phyloP scores from a whole-genome alignment of 2,329 filamentous ascomycete species.

The Cladosporium sp. region DNA sequence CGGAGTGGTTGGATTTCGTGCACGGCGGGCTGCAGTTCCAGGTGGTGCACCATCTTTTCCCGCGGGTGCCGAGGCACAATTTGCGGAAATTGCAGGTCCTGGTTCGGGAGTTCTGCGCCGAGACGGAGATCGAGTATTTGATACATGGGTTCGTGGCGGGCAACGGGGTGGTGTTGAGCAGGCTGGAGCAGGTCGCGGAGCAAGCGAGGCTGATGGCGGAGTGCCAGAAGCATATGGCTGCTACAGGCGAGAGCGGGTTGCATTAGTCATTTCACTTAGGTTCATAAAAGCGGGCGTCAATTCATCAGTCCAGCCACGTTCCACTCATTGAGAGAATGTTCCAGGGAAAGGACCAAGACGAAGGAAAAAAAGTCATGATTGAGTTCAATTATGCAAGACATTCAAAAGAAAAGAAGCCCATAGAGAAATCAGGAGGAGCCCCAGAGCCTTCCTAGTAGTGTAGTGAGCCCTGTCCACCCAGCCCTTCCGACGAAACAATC shows the following conservation, averaged over 20 bases:
- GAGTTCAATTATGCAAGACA: not conserved
- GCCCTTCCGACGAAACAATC: not conserved
- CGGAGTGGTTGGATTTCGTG: slow-evolving; percentile 64
- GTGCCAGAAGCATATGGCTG: slow-evolving; percentile 35
- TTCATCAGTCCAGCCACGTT: not conserved
- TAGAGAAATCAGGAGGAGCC: not conserved
- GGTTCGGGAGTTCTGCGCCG: slow-evolving; percentile 73
- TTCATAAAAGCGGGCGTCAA: not conserved
- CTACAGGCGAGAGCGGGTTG: slow-evolving; percentile 25
- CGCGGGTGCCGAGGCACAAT: slow-evolving; percentile 63
- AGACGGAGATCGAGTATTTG: slow-evolving; percentile 77
- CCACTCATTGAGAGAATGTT: too few species aligned
- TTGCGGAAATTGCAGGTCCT: slow-evolving; percentile 63
- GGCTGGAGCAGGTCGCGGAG: slow-evolving; percentile 67
- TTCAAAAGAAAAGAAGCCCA: not conserved
- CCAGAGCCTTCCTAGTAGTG: not conserved
- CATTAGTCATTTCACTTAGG: not conserved
- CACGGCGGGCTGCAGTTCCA: slow-evolving; percentile 70
- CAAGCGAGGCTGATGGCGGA: slow-evolving; percentile 19
- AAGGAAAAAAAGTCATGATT: too few species aligned
- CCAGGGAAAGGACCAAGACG: too few species aligned
- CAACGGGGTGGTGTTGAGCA: slow-evolving; percentile 72
- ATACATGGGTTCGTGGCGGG: slow-evolving; percentile 79
- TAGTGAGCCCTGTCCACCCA: not conserved
- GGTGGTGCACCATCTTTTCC: slow-evolving; percentile 64